phyloP scores from a whole-genome alignment of 1,139 yeast species.

The Yamadazyma conglobata region DNA sequence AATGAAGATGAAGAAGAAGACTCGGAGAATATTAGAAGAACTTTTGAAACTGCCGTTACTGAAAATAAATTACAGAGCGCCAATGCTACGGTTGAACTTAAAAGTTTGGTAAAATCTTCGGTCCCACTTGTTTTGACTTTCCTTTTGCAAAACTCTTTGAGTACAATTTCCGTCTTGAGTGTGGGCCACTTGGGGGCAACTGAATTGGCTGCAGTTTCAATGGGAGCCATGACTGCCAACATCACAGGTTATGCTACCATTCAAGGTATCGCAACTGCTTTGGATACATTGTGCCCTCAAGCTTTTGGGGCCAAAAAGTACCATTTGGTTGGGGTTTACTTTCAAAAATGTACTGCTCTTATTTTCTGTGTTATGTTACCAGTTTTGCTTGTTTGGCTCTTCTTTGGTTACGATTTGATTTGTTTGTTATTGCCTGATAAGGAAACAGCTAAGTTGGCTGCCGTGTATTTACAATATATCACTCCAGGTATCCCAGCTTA shows the following conservation, averaged over 20 bases:
- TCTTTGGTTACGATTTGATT: conserved; percentile 40
- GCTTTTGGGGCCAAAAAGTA: conserved; percentile 57
- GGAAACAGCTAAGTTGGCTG: conserved; percentile 50
- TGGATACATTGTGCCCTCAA: conserved; percentile 58
- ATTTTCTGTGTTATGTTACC: conserved; percentile 48
- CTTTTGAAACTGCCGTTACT: conserved; percentile 37
- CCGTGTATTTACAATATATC: conserved; percentile 47
- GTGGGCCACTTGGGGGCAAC: conserved; percentile 60
- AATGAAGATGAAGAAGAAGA: conserved; percentile 13
- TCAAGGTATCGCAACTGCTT: conserved; percentile 56
- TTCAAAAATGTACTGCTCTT: conserved; percentile 54
- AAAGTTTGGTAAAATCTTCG: conserved; percentile 39
- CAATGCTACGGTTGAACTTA: conserved; percentile 33
- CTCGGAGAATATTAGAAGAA: conserved; percentile 23
- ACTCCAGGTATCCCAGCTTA: conserved; percentile 58
- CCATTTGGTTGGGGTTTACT: conserved; percentile 49
- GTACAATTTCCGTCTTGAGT: conserved; percentile 55
- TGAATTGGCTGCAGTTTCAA: conserved; percentile 57
- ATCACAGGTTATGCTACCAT: conserved; percentile 58
- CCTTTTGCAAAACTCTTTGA: conserved; percentile 51
- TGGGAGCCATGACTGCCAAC: conserved; percentile 63
- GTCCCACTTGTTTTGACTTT: conserved; percentile 54
- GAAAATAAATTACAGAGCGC: conserved; percentile 25
- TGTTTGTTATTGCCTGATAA: conserved; percentile 40
- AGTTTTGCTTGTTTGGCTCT: conserved; percentile 47